Percentiles rank a stretch among this genome's conserved stretches.
Evolutionary conservation across 805 yeast genomes (phyloP).

Genomic region (Metschnikowia gelsemii): DNA sequence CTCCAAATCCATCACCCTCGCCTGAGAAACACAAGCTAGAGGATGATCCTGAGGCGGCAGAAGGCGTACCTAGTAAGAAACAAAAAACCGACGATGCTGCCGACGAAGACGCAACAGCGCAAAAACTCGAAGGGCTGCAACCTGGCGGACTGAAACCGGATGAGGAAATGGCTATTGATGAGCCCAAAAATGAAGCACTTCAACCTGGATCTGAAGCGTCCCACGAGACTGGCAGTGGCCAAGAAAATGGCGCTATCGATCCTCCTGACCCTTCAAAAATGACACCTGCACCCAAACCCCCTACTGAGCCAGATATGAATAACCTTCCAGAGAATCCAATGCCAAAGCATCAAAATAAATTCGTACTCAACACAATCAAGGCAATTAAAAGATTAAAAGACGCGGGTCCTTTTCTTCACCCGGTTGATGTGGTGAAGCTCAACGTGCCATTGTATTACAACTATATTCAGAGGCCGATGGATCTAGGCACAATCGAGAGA

Average conservation of each 20-base stretch:
- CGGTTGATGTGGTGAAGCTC: conserved; percentile 85
- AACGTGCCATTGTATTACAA: conserved; percentile 91
- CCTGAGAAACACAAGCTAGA: conserved; percentile 37
- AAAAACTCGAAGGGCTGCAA: conserved; percentile 5
- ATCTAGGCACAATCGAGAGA: conserved; percentile 82
- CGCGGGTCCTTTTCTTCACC: conserved; percentile 83
- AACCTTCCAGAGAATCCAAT: conserved; percentile 65
- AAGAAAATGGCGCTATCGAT: neutral
- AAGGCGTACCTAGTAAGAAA: conserved; percentile 19
- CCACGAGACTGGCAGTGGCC: neutral
- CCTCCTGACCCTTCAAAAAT: conserved; percentile 8
- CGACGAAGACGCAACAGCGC: conserved; percentile 1
- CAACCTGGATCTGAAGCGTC: neutral
- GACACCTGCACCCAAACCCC: conserved; percentile 73
- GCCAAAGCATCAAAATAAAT: conserved; percentile 82
- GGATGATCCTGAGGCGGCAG: conserved; percentile 25
- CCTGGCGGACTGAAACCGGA: conserved; percentile 1
- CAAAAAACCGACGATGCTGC: conserved; percentile 20
- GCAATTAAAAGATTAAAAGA: conserved; percentile 89
- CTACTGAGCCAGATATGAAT: conserved; percentile 69
- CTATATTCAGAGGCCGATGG: conserved; percentile 86
- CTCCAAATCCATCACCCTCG: conserved; percentile 47
- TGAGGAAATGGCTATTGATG: neutral
- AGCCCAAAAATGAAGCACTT: neutral
- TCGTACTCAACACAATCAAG: conserved; percentile 73